A percentile compares a stretch with the other conserved stretches of the same genome.
Conservation (phyloP, 495 filamentous ascomycete genomes). For the Aspergillus affinis region DNA sequence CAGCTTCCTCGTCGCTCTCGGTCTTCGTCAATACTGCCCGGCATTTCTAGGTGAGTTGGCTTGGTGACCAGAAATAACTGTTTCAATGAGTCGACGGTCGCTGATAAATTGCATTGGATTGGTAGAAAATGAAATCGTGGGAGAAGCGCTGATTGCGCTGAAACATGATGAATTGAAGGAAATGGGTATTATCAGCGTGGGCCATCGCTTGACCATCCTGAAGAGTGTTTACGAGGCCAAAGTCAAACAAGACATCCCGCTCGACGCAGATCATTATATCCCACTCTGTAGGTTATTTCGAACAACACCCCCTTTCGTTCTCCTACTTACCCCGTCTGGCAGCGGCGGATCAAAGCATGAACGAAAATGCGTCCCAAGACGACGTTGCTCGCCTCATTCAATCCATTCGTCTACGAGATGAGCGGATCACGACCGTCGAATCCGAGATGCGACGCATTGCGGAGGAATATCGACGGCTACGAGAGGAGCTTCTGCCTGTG, state of each 20-base stretch:
- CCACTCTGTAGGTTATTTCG: slow-evolving; percentile 71
- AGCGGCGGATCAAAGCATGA: slow-evolving; percentile 88
- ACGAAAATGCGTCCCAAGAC: slow-evolving; percentile 83
- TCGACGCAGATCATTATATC: slow-evolving; percentile 91
- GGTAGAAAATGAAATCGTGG: slow-evolving; percentile 88
- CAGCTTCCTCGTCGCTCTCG: slow-evolving; percentile 77
- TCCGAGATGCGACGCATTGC: slow-evolving; percentile 75
- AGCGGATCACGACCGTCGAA: slow-evolving; percentile 78
- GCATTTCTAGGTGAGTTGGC: slow-evolving; percentile 68
- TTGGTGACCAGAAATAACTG: not conserved
- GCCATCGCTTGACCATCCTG: slow-evolving; percentile 90
- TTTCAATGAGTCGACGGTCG: slow-evolving; percentile 6
- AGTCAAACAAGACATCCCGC: slow-evolving; percentile 82
- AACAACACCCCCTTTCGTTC: not conserved
- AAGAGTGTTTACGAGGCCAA: slow-evolving; percentile 96
- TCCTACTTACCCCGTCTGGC: slow-evolving; percentile 21
- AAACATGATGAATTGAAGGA: slow-evolving; percentile 92
- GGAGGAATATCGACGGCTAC: slow-evolving; percentile 78
- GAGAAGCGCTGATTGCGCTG: slow-evolving; percentile 84
- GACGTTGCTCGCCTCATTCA: slow-evolving; percentile 87
- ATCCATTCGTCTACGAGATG: slow-evolving; percentile 81
- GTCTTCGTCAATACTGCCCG: slow-evolving; percentile 80
- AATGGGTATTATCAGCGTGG: slow-evolving; percentile 88
- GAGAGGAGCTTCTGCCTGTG: slow-evolving; percentile 88
- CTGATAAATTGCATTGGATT: not conserved